These are phyloP conservation scores for Tolypocladium endophyticum DNA, from an alignment of 2,329 filamentous ascomycete species.

Conservation along the genomic window DNA sequence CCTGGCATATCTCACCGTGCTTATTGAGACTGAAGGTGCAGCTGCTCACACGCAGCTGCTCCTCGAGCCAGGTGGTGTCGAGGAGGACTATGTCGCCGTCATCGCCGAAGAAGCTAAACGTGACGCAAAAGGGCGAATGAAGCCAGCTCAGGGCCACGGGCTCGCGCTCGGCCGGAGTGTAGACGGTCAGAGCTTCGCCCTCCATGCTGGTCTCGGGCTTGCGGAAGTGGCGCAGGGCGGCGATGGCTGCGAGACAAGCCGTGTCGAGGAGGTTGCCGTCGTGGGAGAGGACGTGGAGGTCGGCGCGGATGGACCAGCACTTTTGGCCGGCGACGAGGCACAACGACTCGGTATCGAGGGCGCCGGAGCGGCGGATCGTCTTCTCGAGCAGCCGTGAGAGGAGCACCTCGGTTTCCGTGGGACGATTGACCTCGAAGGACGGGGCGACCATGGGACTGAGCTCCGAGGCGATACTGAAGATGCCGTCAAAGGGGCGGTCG, in stretches of 20 bases:
- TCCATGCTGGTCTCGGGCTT: conserved; percentile 82
- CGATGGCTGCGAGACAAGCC: conserved; percentile 76
- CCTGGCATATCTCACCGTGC: conserved; percentile 82
- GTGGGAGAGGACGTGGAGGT: conserved; percentile 83
- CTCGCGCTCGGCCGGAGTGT: conserved; percentile 74
- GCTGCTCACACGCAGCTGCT: conserved; percentile 63
- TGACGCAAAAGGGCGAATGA: conserved; percentile 85
- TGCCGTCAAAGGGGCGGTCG: conserved; percentile 88
- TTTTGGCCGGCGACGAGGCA: conserved; percentile 86
- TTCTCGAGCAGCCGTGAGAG: conserved; percentile 87
- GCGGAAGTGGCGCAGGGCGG: conserved; percentile 82
- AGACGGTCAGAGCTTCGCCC: conserved; percentile 75
- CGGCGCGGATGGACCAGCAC: conserved; percentile 83
- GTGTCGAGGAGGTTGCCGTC: conserved; percentile 86
- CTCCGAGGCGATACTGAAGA: conserved; percentile 87
- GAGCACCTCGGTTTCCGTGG: conserved; percentile 74
- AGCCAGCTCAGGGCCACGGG: conserved; percentile 84
- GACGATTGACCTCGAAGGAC: conserved; percentile 75
- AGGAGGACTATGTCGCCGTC: conserved; percentile 57
- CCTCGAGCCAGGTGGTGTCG: conserved; percentile 66
- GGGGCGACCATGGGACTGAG: conserved; percentile 88
- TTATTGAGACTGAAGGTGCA: conserved; percentile 79
- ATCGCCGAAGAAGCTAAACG: conserved; percentile 73
- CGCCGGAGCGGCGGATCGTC: conserved; percentile 81
- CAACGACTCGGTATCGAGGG: conserved; percentile 89